Percentiles rank a stretch among this genome's conserved stretches.
Evolutionary conservation across 257 asterid genomes (phyloP).

Genomic region (Cordia subcordata): DNA sequence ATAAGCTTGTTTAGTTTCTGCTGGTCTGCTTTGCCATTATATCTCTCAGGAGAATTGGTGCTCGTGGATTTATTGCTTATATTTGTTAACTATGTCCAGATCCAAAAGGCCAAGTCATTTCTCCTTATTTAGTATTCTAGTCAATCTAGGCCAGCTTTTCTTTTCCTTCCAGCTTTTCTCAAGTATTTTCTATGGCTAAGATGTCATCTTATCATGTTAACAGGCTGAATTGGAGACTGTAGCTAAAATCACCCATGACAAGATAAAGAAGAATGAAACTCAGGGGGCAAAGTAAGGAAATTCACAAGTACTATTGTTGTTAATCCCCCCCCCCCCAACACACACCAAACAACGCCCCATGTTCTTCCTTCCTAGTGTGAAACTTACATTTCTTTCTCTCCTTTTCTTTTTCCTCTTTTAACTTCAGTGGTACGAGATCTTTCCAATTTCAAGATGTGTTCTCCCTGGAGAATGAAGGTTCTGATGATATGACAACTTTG

Average conservation of each 20-base stretch:
- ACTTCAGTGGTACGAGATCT: conserved; percentile 57
- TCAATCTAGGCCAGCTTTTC: not conserved
- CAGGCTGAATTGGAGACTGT: conserved; percentile 95
- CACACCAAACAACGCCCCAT: too few species aligned
- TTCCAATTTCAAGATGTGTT: conserved; percentile 81
- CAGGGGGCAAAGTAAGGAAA: conserved; percentile 64
- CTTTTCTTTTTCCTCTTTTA: conserved; percentile 12
- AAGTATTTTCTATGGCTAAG: not conserved
- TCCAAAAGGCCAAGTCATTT: not conserved
- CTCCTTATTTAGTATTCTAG: not conserved
- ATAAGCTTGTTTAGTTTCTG: too few species aligned
- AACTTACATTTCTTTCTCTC: not conserved
- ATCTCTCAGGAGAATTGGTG: not conserved
- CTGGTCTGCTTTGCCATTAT: too few species aligned
- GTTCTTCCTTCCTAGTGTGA: not conserved
- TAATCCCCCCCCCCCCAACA: too few species aligned
- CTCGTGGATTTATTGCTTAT: not conserved
- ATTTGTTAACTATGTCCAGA: not conserved
- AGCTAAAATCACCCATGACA: conserved; percentile 78
- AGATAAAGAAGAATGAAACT: conserved; percentile 73
- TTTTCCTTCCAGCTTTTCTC: not conserved
- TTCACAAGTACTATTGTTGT: not conserved
- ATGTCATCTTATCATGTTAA: conserved; percentile 14
- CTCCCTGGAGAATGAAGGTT: conserved; percentile 66
- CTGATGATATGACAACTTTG: conserved; percentile 64